Evolutionary conservation across 108 stramenopile species (phyloP), one percentile per base, ranked within the genome.

Genomic region (Nitzschia palea): DNA sequence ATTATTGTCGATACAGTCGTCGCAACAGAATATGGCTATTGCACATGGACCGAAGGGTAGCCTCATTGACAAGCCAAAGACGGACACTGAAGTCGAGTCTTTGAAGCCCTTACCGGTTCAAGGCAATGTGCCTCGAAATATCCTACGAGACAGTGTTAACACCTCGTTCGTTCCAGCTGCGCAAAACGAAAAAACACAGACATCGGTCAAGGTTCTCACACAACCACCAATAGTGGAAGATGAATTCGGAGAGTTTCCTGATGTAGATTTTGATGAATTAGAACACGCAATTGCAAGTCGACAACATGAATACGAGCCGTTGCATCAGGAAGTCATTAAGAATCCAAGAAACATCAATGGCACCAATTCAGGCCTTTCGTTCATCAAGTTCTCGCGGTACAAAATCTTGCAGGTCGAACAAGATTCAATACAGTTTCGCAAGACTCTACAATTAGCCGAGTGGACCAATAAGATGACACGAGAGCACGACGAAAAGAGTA

Each of bases 341-440:
- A 55, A 81, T 64, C 54, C 40, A 6, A 70, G 53, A 58, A 54
- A 32, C 25, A n/a, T n/a, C n/a, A 3, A 17, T 6, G 8, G 22
- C 17, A 18, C 4, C 4, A 17, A n/a, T 34, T 70, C 23, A 0
- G 55, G 44, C 23, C 45, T 55, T 59, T 68, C 74, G 1, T 84
- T 75, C 53, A 82, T 85, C 32, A 67, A 77, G 4, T 91, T 86
- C 62, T 77, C 88, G 17, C 79, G 94, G 0, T 95, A 90, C 69
- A 80, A 78, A 28, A 79, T 95, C 14, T 44, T 74, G 25, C 44
- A 34, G 9, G 81, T 91, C 0, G 57, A 73, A 40, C 74, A 84
- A 32, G 82, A 92, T 55, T 36, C 50, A 25, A 40, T 20, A 1
- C 82, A 79, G 9, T 83, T 71, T 50, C 82, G 79, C 0, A 88